Percentiles rank a stretch among this genome's conserved stretches.
Evolutionary conservation across 768 basidiomycete genomes (phyloP).

Genomic region (Aureoboletus auriporus): DNA sequence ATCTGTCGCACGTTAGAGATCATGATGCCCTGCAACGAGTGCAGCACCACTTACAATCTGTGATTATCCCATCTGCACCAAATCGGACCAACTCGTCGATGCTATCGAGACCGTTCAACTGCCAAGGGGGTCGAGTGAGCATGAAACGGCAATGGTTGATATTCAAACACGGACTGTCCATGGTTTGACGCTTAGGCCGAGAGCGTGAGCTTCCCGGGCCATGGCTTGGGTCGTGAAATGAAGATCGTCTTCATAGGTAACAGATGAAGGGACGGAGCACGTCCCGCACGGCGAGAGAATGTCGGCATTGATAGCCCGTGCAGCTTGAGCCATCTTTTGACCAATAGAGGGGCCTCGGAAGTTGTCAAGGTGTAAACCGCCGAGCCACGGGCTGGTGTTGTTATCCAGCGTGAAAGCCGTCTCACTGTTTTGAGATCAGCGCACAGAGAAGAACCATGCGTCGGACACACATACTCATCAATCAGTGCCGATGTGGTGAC

Average conservation of each 20-base stretch:
- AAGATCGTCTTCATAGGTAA: constrained; percentile 43
- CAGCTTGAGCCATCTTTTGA: constrained; percentile 64
- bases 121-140: not conserved
- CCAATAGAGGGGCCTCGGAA: constrained; percentile 60
- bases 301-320: constrained; percentile 56
- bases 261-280: constrained; percentile 35
- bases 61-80: constrained; percentile 74
- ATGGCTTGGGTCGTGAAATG: constrained; percentile 65
- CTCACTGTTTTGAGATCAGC: constrained; percentile 27
- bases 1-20: constrained; percentile 28
- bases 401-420: constrained; percentile 40
- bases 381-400: constrained; percentile 61
- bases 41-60: constrained; percentile 47
- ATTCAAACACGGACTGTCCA: constrained; percentile 56
- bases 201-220: constrained; percentile 61
- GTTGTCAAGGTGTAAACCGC: constrained; percentile 56
- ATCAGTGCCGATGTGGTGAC: constrained; percentile 63
- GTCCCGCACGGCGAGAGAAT: constrained; percentile 61
- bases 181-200: constrained; percentile 62
- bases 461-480: constrained; percentile 45
- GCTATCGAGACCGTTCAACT: constrained; percentile 62
- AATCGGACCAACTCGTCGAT: constrained; percentile 56
- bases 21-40: not conserved
- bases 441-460: not conserved
- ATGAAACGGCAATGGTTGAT: not conserved